Evolutionary conservation across 139 green algal species (phyloP), one percentile per base, ranked within the genome.

Genomic region (Protoeuglena noctilucae): DNA sequence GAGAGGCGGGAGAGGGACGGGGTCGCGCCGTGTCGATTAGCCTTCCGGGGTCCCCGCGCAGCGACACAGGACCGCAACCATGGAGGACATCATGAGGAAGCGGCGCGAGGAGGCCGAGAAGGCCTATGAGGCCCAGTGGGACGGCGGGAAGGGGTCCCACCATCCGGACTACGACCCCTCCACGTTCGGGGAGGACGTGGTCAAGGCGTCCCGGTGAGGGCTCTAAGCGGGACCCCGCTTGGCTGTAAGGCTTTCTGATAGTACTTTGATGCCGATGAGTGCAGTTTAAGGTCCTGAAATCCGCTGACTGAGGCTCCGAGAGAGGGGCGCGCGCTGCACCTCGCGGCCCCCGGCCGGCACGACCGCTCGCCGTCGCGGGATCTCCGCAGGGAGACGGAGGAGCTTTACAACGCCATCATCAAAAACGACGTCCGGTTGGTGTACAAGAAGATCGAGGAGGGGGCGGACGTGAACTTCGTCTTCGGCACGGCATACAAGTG

Each of bases 391-490:
- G 66, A 69, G 21, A 93, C 82, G 1, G 88, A 96, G 67, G 86
- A 95, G 72, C 67, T 94, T 28, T 91, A 93, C 73, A 79, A 82
- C 29, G 82, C 83, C 12, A 83, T 95, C 26, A 72, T 87, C 7
- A 72, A 83, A 56, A 87, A 89, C 61, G 80, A 91, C 58, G 64
- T 91, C 21, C 75, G 67, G 27, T 39, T 72, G 29, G 79, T 92
- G 48, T 96, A 96, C 64, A 74, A 87, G 52, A 93, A 93, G 70
- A 89, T 96, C 21, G 82, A 89, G 23, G 87, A 84, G 17, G 88
- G 86, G 0, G 88, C 86, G 0, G 88, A 96, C 57, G 81, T 93
- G 24, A 93, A 93, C 71, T 96, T 93, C 64, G 78, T 94, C 16
- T 96, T 93, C 72, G 83, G 81, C 0, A 22, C 55, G 3, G 81